These are phyloP conservation scores for Xylaria sp. DNA, from an alignment of 2,329 filamentous ascomycete species.

Conservation along the genomic window DNA sequence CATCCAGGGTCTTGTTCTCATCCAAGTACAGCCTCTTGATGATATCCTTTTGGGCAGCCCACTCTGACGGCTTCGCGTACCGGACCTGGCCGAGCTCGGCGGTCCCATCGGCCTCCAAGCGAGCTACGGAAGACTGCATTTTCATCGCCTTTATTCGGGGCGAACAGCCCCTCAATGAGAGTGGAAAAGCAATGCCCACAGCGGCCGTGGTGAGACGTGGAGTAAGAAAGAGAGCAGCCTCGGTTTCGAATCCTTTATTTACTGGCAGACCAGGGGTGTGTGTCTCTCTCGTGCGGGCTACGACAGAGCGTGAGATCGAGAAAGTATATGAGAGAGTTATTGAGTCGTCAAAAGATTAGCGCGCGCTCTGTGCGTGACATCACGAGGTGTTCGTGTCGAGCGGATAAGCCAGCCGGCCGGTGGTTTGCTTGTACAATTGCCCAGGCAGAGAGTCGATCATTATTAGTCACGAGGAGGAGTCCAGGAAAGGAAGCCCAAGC, in stretches of 20 bases:
- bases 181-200: slow-evolving; percentile 21
- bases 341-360: slow-evolving; percentile 17
- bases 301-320: not conserved
- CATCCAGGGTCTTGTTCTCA: slow-evolving; percentile 55
- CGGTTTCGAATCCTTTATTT: not conserved
- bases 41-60: slow-evolving; percentile 44
- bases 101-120: slow-evolving; percentile 25
- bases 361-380: slow-evolving; percentile 27
- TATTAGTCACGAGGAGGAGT: slow-evolving; percentile 27
- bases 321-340: slow-evolving; percentile 7
- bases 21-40: slow-evolving; percentile 56
- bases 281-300: slow-evolving; percentile 17
- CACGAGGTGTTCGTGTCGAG: slow-evolving; percentile 26
- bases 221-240: not conserved
- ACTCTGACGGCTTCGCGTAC: slow-evolving; percentile 43
- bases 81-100: slow-evolving; percentile 33
- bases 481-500: slow-evolving; percentile 22
- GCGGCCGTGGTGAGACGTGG: slow-evolving; percentile 5
- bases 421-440: slow-evolving; percentile 16
- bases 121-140: slow-evolving; percentile 34
- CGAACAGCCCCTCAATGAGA: slow-evolving; percentile 24
- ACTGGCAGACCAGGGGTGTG: not conserved
- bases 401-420: slow-evolving; percentile 14
- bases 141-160: slow-evolving; percentile 22
- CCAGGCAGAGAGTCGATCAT: slow-evolving; percentile 18